Percentiles rank a stretch among this genome's conserved stretches.
Conservation (phyloP, 1,284 basidiomycete species). For the Sanghuangporus baumii region DNA sequence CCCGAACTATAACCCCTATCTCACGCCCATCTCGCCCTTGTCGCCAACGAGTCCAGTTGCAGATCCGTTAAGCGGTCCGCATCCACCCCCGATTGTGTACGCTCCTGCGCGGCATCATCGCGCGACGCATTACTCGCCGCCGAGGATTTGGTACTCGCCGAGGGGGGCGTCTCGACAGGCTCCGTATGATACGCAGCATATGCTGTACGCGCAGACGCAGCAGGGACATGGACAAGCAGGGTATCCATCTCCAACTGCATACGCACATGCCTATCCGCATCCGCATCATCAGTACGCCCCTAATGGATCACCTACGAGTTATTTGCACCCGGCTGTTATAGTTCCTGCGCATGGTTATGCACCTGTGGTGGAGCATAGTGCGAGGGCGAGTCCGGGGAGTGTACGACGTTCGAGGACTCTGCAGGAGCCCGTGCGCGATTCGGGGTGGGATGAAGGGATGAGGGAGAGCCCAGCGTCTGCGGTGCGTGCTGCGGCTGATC, state of each 20-base stretch:
- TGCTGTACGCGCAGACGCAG: neutral
- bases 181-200: neutral
- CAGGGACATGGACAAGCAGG: conserved; percentile 35
- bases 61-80: neutral
- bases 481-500: neutral
- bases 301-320: conserved; percentile 12
- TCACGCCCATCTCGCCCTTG: conserved; percentile 1
- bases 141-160: conserved; percentile 39
- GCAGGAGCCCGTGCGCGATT: neutral
- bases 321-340: neutral
- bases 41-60: neutral
- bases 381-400: neutral
- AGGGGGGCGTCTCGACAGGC: conserved; percentile 27
- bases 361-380: neutral
- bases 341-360: neutral
- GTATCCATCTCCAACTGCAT: neutral
- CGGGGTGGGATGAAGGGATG: conserved; percentile 1
- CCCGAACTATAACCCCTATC: conserved; percentile 1
- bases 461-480: neutral
- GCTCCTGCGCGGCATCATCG: conserved; percentile 39
- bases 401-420: conserved; percentile 7
- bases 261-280: neutral
- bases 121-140: conserved; percentile 42
- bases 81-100: conserved; percentile 47
- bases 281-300: conserved; percentile 30